Evolutionary conservation across 2,329 filamentous ascomycete species (phyloP), one percentile per base, ranked within the genome.

Genomic region (Fusarium ambrosium): DNA sequence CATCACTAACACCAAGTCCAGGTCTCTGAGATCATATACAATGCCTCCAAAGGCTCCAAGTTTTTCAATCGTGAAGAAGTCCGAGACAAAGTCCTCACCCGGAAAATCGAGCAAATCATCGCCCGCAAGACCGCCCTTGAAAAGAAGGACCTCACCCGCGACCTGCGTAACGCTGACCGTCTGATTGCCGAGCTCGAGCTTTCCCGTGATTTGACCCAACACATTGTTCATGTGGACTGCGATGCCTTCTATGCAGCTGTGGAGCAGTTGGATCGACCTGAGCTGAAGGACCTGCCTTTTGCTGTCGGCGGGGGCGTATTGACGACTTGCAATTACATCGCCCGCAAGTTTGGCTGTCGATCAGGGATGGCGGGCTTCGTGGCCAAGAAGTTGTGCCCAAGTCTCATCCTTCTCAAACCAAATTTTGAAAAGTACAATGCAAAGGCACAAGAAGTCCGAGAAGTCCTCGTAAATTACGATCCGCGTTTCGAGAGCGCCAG

Each of bases 171-270:
- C 68, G 95, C 94, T 22, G 95, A 98, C 81, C 92, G 94, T 71
- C 91, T 94, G 70, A 92, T 98, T 63, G 87, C 91, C 1, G 91
- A 96, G 77, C 88, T 98, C 22, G 97, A 99, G 79, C 81, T 91
- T 9, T 88, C 89, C 1, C 89, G 97, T 56, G 95, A 98, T 79
- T 86, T 99, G 39, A 92, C 92, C 1, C 97, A 98, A 81, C 87
- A 91, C 67, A 90, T 98, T 27, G 93, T 98, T 1, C 97, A 99
- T 81, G 90, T 98, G 58, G 97, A 99, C 82, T 98, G 97, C 83
- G 97, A 99, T 85, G 97, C 97, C 18, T 99, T 99, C 83, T 99
- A 97, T 80, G 97, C 97, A 1, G 95, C 97, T 0, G 97, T 98
- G 1, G 97, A 98, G 82, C 94, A 92, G 76, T 88, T 95, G 4